phyloP scores from a whole-genome alignment of 1,139 yeast species.

The Pichia sp. region DNA sequence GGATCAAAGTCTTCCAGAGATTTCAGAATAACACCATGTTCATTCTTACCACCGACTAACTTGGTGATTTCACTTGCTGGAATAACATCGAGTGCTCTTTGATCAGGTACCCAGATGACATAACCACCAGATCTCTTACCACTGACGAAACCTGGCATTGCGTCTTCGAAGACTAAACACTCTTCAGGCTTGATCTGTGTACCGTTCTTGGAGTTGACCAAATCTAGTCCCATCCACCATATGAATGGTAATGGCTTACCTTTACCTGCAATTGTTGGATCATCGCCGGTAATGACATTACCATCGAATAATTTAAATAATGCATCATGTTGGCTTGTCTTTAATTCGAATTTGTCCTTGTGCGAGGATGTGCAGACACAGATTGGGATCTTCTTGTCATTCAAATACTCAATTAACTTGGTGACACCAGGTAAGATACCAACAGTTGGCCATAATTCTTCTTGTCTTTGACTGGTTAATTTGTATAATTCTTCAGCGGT shows the following conservation, averaged over 20 bases:
- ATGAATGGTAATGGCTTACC: conserved; percentile 96
- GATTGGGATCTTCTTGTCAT: conserved; percentile 57
- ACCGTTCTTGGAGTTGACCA: conserved; percentile 21
- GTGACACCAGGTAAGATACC: conserved; percentile 81
- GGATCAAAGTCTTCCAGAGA: conserved; percentile 56
- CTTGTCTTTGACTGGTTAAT: conserved; percentile 54
- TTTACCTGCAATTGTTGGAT: conserved; percentile 70
- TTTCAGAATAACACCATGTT: conserved; percentile 54
- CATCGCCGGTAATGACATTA: conserved; percentile 86
- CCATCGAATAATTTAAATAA: conserved; percentile 63
- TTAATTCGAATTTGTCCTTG: conserved; percentile 53
- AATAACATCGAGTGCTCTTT: conserved; percentile 40
- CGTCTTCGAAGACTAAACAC: conserved; percentile 92
- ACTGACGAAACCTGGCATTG: conserved; percentile 82
- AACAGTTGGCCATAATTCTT: conserved; percentile 56
- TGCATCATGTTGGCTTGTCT: conserved; percentile 64
- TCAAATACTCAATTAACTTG: conserved; percentile 58
- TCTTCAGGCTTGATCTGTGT: conserved; percentile 65
- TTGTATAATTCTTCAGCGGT: conserved; percentile 61
- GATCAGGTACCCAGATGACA: conserved; percentile 93
- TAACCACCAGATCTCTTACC: conserved; percentile 83
- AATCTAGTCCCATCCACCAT: conserved; percentile 74
- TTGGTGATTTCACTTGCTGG: conserved; percentile 42
- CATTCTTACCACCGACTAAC: conserved; percentile 38
- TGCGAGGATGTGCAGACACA: conserved; percentile 93